Percentiles rank a stretch among this genome's conserved stretches.
Conservation (phyloP, 768 basidiomycete species). For the Termitomyces sp. region DNA sequence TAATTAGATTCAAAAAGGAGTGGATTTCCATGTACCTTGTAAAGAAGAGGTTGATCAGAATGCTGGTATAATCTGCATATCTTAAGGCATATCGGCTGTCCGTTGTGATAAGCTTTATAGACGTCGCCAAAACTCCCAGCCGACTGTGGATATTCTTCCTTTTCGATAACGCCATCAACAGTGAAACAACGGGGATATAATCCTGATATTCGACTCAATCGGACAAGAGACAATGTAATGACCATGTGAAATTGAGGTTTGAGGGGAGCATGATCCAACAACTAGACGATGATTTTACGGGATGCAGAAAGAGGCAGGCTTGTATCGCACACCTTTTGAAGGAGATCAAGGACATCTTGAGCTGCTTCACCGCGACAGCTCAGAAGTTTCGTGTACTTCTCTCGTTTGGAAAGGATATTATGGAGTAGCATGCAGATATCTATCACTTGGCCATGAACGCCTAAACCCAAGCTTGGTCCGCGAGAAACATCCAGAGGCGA, state of each 20-base stretch:
- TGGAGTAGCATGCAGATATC: not conserved
- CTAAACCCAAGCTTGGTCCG: not conserved
- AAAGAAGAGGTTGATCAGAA: slow-evolving; percentile 11
- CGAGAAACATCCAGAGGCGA: not conserved
- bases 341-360: too few relatives aligned
- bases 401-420: not conserved
- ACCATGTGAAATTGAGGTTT: slow-evolving; percentile 2
- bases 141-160: slow-evolving; percentile 7
- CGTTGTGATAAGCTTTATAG: slow-evolving; percentile 16
- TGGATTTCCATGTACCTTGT: slow-evolving; percentile 14
- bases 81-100: slow-evolving; percentile 20
- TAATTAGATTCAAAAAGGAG: not conserved
- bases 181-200: slow-evolving; percentile 21
- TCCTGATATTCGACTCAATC: slow-evolving; percentile 18
- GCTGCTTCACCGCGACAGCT: not conserved
- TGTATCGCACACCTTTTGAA: too few relatives aligned
- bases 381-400: not conserved
- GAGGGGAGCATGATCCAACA: slow-evolving; percentile 5
- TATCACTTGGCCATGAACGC: not conserved
- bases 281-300: too few relatives aligned
- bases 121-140: slow-evolving; percentile 23
- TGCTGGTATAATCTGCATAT: slow-evolving; percentile 18
- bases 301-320: too few relatives aligned
- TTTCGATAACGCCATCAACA: slow-evolving; percentile 4
- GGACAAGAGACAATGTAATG: slow-evolving; percentile 13